Evolutionary conservation across 805 yeast species (phyloP), one percentile per base, ranked within the genome.

Genomic region (Yamadazyma paraphyllophila): DNA sequence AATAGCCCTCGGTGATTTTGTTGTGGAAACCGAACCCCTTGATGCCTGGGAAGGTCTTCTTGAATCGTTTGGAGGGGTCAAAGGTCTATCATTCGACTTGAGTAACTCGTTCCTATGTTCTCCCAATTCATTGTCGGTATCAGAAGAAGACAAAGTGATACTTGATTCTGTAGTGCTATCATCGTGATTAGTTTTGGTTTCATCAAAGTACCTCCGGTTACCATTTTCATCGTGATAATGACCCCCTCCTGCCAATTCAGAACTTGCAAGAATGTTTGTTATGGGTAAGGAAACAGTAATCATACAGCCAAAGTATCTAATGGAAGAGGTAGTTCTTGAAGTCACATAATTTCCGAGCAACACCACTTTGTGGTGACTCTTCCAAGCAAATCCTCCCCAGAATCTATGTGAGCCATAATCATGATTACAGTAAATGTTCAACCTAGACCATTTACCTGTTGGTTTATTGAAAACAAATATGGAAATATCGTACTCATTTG

Each of bases 311-410:
- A 59, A 81, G 52, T 63, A 77, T 39, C 80, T 65, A 12, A 75
- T 66, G 43, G 76, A 66, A 42, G 80, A 73, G 2, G 77, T 66
- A 2, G 81, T 71, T 34, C 59, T 59, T 1, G 74, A 62, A 3
- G 78, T 71, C n/a, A 70, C 64, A 27, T 59, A 55, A 51, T 73
- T 74, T 1, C 94, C 94, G 30, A 86, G 55, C 25, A 84, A 61
- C 1, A 83, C 65, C 1, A 83, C 81, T 58, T 81, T 82, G 57
- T 86, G 92, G 61, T 86, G 95, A 0, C 91, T 83, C 27, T 76
- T 76, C 95, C 95, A 86, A 1, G 81, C 81, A 62, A 77, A 82
- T 0, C 85, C 80, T 50, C 80, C 82, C 79, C 87, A 80, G 41
- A 83, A 73, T 43, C 84, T 66, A 55, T 83, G 87, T 2, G 77